These are phyloP conservation scores for Lachancea sp. DNA, from an alignment of 805 yeast species.

Conservation along the genomic window DNA sequence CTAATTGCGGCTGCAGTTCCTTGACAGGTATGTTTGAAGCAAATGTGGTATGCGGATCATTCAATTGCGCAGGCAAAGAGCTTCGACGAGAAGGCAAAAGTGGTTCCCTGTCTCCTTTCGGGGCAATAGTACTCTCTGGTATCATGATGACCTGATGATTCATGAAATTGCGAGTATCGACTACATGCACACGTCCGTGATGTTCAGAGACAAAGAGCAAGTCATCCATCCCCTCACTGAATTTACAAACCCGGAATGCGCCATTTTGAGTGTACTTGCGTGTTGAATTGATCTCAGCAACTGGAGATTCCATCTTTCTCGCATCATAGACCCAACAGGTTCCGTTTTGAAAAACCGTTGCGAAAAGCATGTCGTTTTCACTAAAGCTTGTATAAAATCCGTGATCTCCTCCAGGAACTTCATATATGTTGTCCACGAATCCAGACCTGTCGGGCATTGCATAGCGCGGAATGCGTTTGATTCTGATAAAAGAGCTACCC, in stretches of 20 bases:
- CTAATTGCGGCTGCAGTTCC: constrained; percentile 26
- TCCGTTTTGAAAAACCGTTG: constrained; percentile 85
- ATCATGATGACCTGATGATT: constrained; percentile 72
- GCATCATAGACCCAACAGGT: constrained; percentile 69
- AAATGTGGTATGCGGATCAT: constrained; percentile 25
- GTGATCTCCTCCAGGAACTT: constrained; percentile 55
- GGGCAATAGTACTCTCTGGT: constrained; percentile 36
- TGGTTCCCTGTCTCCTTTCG: constrained; percentile 10
- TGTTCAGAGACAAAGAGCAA: constrained; percentile 74
- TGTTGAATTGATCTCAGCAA: constrained; percentile 53
- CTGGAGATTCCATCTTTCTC: constrained; percentile 50
- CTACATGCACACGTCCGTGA: constrained; percentile 76
- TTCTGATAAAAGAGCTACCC: constrained; percentile 26
- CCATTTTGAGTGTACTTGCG: constrained; percentile 48
- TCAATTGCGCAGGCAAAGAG: constrained; percentile 14
- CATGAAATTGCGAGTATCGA: constrained; percentile 67
- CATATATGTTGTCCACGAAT: constrained; percentile 36
- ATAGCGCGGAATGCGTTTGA: constrained; percentile 26
- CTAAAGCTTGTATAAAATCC: constrained; percentile 81
- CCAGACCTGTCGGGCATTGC: constrained; percentile 26
- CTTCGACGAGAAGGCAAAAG: constrained; percentile 13
- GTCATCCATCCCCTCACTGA: constrained; percentile 65
- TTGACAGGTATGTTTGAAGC: constrained; percentile 26
- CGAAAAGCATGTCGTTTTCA: constrained; percentile 65
- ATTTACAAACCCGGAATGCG: constrained; percentile 61